A percentile compares a stretch with the other conserved stretches of the same genome.
Conservation (phyloP, 2,329 filamentous ascomycete genomes). For the Scytalidium sp. region DNA sequence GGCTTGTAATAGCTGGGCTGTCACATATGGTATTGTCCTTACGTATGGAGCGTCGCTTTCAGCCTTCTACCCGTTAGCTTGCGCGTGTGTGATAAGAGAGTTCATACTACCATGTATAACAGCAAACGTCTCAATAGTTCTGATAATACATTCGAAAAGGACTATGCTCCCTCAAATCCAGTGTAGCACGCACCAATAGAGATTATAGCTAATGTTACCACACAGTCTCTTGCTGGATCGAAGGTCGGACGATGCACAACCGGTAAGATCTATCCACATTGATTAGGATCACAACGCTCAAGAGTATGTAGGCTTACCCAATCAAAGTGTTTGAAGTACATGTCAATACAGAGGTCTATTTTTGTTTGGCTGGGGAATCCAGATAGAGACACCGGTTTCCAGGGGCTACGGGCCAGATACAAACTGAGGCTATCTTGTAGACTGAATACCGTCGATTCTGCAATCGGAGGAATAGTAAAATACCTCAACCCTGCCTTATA, state of each 20-base stretch:
- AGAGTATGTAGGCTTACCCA: not conserved
- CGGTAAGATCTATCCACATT: not conserved
- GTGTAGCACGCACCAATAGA: not conserved
- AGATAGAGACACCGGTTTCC: not conserved
- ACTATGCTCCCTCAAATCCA: not conserved
- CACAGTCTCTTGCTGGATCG: not conserved
- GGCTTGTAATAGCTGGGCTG: not conserved
- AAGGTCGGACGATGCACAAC: not conserved
- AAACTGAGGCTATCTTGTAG: not conserved
- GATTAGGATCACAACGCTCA: not conserved
- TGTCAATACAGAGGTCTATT: not conserved
- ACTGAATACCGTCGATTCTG: not conserved
- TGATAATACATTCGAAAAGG: not conserved
- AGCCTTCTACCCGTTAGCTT: not conserved
- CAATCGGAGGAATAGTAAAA: not conserved
- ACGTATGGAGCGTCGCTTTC: not conserved
- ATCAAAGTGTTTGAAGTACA: not conserved
- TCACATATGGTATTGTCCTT: not conserved
- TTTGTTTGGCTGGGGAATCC: not conserved
- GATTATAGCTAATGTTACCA: not conserved
- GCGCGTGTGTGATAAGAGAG: not conserved
- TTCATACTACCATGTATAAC: not conserved
- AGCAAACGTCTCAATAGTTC: not conserved
- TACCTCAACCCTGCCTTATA: not conserved
- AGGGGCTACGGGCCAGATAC: not conserved